phyloP scores from a whole-genome alignment of 495 filamentous ascomycete species.

The Copromyces sp. region DNA sequence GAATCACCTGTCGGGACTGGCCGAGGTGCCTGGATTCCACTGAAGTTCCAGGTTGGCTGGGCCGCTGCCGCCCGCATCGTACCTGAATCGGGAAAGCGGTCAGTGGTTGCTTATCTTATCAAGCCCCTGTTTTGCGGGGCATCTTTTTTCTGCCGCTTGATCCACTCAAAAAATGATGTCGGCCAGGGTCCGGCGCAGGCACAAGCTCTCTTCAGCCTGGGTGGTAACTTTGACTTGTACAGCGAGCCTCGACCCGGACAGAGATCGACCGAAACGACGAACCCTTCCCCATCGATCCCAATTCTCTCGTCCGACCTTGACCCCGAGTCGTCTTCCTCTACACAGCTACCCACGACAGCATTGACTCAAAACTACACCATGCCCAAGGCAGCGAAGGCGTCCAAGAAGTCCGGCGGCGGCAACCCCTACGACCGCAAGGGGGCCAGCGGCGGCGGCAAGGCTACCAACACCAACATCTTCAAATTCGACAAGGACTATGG shows the following conservation, averaged over 20 bases:
- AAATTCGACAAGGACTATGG: conserved; percentile 48
- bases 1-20: background rate
- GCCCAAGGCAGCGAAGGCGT: conserved; percentile 47
- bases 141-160: conserved; percentile 18
- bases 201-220: background rate
- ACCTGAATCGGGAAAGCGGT: background rate
- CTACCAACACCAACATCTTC: conserved; percentile 72
- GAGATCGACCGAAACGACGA: background rate
- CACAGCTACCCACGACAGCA: background rate
- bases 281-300: background rate
- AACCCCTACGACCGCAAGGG: conserved; percentile 47
- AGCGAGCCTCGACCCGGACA: background rate
- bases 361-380: conserved; percentile 22
- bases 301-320: background rate
- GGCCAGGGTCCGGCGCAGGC: background rate
- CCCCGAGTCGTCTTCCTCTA: background rate
- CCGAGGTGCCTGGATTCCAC: background rate
- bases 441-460: conserved; percentile 22
- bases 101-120: conserved; percentile 16
- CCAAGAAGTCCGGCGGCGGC: conserved; percentile 49
- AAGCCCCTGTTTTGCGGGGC: conserved; percentile 11
- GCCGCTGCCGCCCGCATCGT: background rate
- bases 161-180: conserved; percentile 13
- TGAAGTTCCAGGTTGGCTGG: background rate
- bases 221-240: background rate